Base-by-base conservation (phyloP, 106 monocot species). In the Allium sativum region DNA sequence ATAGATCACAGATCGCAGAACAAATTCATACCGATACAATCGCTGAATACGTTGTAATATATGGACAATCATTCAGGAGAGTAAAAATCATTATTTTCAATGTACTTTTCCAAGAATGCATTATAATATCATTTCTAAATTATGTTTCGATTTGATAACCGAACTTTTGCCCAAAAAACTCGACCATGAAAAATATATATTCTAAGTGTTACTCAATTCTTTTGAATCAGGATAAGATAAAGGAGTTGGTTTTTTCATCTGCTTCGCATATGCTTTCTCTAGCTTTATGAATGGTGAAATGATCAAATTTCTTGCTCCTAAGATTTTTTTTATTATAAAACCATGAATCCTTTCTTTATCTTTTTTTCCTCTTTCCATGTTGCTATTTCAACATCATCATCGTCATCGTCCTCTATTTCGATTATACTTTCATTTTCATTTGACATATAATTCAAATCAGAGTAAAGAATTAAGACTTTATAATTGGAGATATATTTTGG, bases 51-150 rank as follows among this genome's bases (percentile, higher is more conserved):
- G n/a, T n/a, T n/a, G n/a, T n/a, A n/a, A n/a, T n/a, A n/a, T n/a
- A n/a, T n/a, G n/a, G n/a, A n/a, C n/a, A n/a, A n/a, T n/a, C 62
- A 71, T 10, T 62, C 70, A 45, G 62, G 21, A 61, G 70, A 71
- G 54, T 61, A 71, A 62, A 70, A 71, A 71, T 71, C 70, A 62
- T 71, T 71, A 44, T 44, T 55, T 55, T 71, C 62, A 55, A 71
- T 42, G 3, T 62, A 16, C 42, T 52, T 44, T 51, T 54, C 62
- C 53, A 53, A 19, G 54, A 71, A 71, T 44, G n/a, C 14, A 45
- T 71, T 53, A 55, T 71, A 71, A 21, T 61, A 71, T n/a, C 62
- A 62, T 0, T 55, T 71, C 53, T 7, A n/a, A 42, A 53, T 44
- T 10, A 44, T 61, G 44, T 42, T 41, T 52, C 4, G 44, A 3